Base-by-base conservation (phyloP, 352 stramenopile genomes). In the Phytophthora pistaciae region DNA sequence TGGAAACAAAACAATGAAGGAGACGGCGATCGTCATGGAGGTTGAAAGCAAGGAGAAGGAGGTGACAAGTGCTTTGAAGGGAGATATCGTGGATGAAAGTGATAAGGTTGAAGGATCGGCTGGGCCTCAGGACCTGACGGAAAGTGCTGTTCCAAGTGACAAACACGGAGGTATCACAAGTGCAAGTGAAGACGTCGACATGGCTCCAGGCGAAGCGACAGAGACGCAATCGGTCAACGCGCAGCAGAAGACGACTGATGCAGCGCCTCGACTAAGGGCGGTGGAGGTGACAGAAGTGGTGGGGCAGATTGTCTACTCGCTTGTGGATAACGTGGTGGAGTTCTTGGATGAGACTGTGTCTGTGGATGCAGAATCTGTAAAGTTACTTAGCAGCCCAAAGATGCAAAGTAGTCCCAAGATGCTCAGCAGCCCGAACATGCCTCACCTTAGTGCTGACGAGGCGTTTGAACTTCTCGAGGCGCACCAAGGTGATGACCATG, bases 361-460 rank as follows among this genome's bases (percentile, higher is more conserved):
- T 16, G 56, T 67, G 18, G 56, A 70, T 61, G n/a, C 21, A 48
- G 61, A 63, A 31, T 42, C 53, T 49, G 54, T 59, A n/a, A 69
- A 59, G 66, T 44, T 44, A 14, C 38, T 44, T 13, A 44, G 38
- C 38, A 44, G 38, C 38, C 38, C 38, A 18, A 44, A 44, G 38
- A 36, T 36, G 29, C 29, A 36, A 0, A 44, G 38, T 18, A 44
- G 38, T 18, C 38, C 38, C 13, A 44, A 18, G 38, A 64, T 70
- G 29, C 48, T 57, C 3, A 27, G 20, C 25, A 75, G 62, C 27
- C 62, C 70, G 16, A 50, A 76, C 3, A 40, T 66, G 14, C 54
- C 65, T 6, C 70, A 78, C 68, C 54, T 78, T 57, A 75, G 74
- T n/a, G 64, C 57, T 29, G 72, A 84, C 50, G 77, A 78, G 44